Percentiles rank a stretch among this genome's conserved stretches.
phyloP scores from a whole-genome alignment of 768 basidiomycete species.

The Nidularia pulvinata region DNA sequence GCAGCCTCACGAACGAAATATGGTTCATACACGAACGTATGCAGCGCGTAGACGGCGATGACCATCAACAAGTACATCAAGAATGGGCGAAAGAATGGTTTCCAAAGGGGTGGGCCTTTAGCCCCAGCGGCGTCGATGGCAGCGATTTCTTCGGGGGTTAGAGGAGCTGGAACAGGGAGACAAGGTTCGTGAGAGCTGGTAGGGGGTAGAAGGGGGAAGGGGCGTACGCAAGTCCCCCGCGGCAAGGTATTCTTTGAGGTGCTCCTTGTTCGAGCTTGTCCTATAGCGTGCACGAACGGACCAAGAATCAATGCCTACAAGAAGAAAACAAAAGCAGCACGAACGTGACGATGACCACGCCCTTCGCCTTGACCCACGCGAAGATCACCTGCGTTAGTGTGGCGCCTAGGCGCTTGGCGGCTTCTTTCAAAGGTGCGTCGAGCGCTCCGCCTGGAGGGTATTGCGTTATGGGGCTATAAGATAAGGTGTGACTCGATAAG shows the following conservation, averaged over 20 bases:
- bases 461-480: slow-evolving; percentile 53
- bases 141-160: slow-evolving; percentile 57
- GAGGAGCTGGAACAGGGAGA: slow-evolving; percentile 30
- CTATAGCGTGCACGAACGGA: slow-evolving; percentile 21
- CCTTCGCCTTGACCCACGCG: slow-evolving; percentile 69
- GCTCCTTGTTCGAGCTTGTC: slow-evolving; percentile 59
- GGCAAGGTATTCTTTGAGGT: slow-evolving; percentile 67
- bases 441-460: slow-evolving; percentile 61
- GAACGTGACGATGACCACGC: slow-evolving; percentile 67
- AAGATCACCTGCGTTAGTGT: slow-evolving; percentile 68
- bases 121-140: slow-evolving; percentile 67
- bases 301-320: not conserved
- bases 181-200: no score
- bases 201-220: no score
- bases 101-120: slow-evolving; percentile 36
- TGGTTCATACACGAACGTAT: no score
- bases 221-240: slow-evolving; percentile 51
- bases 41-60: no score
- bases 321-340: slow-evolving; percentile 9
- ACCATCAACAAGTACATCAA: no score
- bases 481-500: not conserved
- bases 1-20: no score
- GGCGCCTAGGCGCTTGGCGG: slow-evolving; percentile 53
- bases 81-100: no score
- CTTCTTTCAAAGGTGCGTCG: slow-evolving; percentile 49